These are phyloP conservation scores for Exutisphaerella laricina DNA, from an alignment of 2,329 filamentous ascomycete species.

Conservation along the genomic window DNA sequence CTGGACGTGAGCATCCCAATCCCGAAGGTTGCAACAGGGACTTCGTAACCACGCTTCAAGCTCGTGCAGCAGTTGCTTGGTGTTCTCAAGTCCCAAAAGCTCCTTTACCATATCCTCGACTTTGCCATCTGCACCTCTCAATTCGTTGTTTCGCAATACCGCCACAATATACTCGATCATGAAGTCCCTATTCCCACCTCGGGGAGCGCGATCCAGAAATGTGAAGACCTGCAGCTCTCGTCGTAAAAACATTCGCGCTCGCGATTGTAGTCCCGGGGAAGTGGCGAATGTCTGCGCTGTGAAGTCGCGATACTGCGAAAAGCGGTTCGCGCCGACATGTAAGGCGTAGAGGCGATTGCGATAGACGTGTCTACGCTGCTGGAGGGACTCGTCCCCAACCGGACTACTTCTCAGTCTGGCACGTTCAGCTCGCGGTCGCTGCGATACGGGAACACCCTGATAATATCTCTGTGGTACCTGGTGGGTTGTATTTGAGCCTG, in stretches of 20 bases:
- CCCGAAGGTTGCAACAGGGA: constrained; percentile 63
- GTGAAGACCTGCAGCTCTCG: constrained; percentile 79
- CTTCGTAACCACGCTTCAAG: constrained; percentile 76
- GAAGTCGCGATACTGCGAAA: constrained; percentile 71
- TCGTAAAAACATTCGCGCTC: constrained; percentile 74
- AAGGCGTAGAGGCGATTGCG: constrained; percentile 65
- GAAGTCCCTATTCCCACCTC: constrained; percentile 53
- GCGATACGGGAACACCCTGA: neutral
- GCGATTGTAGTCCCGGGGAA: constrained; percentile 64
- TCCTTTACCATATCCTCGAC: constrained; percentile 74
- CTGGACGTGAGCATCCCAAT: constrained; percentile 77
- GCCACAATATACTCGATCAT: constrained; percentile 80
- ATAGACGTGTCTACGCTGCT: constrained; percentile 67
- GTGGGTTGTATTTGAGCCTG: neutral
- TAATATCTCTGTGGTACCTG: neutral
- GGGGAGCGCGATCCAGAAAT: constrained; percentile 51
- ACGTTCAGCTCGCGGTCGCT: neutral
- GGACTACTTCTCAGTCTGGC: neutral
- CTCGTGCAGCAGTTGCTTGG: constrained; percentile 77
- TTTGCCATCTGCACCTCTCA: constrained; percentile 70
- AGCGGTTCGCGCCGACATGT: constrained; percentile 73
- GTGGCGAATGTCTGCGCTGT: constrained; percentile 60
- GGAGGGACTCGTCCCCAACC: constrained; percentile 39
- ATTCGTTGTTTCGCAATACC: constrained; percentile 75
- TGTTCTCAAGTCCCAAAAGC: constrained; percentile 68